These are phyloP conservation scores for Botrytis deweyae DNA, from an alignment of 2,329 filamentous ascomycete genomes.

Conservation along the genomic window DNA sequence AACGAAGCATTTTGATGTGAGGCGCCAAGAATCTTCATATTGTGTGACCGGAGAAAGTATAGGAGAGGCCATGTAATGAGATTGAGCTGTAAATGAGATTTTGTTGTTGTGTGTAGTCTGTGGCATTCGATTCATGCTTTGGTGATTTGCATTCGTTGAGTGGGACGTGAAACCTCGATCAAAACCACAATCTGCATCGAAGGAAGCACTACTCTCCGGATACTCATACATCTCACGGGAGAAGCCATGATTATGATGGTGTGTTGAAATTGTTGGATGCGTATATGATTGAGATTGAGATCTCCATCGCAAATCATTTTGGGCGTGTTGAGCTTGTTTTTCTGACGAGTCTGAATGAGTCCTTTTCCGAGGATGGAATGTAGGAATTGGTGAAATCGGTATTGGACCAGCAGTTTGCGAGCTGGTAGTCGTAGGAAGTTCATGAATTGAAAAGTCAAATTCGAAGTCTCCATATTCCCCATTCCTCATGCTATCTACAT, in stretches of 20 bases:
- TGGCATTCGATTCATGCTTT: background rate
- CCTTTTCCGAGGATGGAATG: background rate
- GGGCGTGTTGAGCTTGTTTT: background rate
- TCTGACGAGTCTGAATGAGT: background rate
- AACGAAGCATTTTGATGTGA: slow-evolving; percentile 4
- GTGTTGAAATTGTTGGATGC: background rate
- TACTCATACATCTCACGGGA: background rate
- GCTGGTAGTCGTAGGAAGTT: background rate
- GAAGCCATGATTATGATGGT: background rate
- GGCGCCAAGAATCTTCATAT: background rate
- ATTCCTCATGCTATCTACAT: background rate
- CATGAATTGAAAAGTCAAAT: slow-evolving; percentile 10
- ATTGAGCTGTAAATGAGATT: background rate
- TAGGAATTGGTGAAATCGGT: background rate
- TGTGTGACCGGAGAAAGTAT: background rate
- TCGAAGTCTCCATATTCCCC: background rate
- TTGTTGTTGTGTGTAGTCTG: background rate
- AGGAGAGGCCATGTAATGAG: background rate
- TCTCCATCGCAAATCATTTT: background rate
- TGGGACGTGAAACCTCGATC: background rate
- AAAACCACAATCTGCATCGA: background rate
- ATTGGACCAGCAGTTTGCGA: background rate
- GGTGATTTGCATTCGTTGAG: background rate
- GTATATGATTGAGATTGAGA: background rate
- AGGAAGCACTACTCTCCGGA: background rate